Evolutionary conservation across 345 rosid species (phyloP).

Genomic region (Lenwebbia sp.): DNA sequence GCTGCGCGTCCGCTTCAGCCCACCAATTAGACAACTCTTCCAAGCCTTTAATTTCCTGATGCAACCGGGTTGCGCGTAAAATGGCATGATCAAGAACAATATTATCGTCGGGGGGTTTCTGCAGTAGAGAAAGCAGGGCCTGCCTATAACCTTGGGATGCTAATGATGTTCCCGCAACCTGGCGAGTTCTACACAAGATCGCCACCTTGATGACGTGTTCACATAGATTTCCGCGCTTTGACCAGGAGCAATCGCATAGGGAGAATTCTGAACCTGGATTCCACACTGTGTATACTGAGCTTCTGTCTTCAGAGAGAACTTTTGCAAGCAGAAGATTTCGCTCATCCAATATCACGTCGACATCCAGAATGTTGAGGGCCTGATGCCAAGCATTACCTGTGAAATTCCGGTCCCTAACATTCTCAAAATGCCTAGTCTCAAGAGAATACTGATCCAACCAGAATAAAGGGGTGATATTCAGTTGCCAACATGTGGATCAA

Average conservation of each 20-base stretch:
- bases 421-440: no score
- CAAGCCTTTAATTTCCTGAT: neutral
- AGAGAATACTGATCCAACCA: no score
- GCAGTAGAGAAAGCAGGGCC: neutral
- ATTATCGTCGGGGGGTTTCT: neutral
- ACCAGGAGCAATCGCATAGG: constrained; percentile 28
- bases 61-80: neutral
- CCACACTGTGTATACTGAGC: constrained; percentile 20
- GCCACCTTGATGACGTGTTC: constrained; percentile 42
- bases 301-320: constrained; percentile 30
- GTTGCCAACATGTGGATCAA: constrained; percentile 21
- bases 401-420: no score
- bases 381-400: no score
- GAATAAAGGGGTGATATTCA: constrained; percentile 26
- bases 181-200: constrained; percentile 11
- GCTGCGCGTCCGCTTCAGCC: neutral
- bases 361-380: constrained; percentile 25
- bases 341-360: constrained; percentile 26
- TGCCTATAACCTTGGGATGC: neutral
- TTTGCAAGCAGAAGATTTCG: constrained; percentile 35
- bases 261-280: constrained; percentile 37
- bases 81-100: neutral
- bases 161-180: neutral
- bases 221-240: constrained; percentile 28
- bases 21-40: neutral